These are phyloP conservation scores for Porcisia hertigi DNA, from an alignment of 208 protist genomes.

Conservation along the genomic window DNA sequence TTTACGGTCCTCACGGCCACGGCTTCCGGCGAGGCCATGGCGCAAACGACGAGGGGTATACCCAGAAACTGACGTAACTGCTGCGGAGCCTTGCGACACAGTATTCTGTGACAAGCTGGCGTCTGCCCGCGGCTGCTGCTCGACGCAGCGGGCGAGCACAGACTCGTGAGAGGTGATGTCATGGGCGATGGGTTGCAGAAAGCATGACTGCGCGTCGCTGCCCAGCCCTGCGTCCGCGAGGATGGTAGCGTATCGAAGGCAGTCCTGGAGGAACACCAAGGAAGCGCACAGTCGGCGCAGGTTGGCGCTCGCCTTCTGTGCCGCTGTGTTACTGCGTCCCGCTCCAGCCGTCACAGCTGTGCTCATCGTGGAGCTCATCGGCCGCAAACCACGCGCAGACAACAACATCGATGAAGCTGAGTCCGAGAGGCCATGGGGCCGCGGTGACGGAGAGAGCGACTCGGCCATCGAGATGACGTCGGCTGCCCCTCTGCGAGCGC, in stretches of 20 bases:
- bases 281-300: slow-evolving; percentile 29
- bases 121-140: slow-evolving; percentile 4
- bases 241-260: slow-evolving; percentile 20
- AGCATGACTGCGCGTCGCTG: slow-evolving; percentile 27
- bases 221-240: slow-evolving; percentile 27
- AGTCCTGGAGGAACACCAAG: slow-evolving; percentile 20
- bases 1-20: slow-evolving; percentile 13
- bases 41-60: background rate
- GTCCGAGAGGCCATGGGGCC: background rate
- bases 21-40: background rate
- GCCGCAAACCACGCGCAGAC: background rate
- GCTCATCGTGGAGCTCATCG: background rate
- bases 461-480: background rate
- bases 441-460: background rate
- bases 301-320: slow-evolving; percentile 4
- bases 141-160: slow-evolving; percentile 26
- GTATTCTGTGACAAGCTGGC: background rate
- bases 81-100: background rate
- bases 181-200: slow-evolving; percentile 27
- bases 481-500: background rate
- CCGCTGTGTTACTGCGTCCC: background rate
- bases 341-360: background rate
- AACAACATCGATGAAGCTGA: slow-evolving; percentile 1
- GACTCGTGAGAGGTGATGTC: slow-evolving; percentile 24
- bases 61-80: background rate